Evolutionary conservation across 73 alveolate species (phyloP).

Genomic region (Tetrahymena elliotti): DNA sequence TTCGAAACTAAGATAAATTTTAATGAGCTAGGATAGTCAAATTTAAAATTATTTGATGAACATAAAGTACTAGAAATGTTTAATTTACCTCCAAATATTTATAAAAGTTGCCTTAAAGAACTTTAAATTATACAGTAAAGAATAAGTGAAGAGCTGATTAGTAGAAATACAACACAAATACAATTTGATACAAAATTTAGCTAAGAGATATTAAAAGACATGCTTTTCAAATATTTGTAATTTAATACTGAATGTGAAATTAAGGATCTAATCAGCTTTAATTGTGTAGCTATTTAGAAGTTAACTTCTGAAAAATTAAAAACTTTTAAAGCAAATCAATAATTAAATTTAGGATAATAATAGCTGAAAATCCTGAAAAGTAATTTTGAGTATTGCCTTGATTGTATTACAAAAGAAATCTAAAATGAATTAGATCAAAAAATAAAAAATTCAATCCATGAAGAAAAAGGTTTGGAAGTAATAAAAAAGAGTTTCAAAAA

Average conservation of each 20-base stretch:
- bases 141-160: background rate
- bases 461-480: background rate
- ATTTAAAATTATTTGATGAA: background rate
- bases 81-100: background rate
- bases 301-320: background rate
- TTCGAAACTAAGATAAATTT: background rate
- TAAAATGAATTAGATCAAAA: background rate
- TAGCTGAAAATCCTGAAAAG: background rate
- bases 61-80: too few relatives aligned
- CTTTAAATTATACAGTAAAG: background rate
- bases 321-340: too few relatives aligned
- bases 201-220: background rate
- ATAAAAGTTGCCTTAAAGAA: background rate
- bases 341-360: background rate
- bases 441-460: too few relatives aligned
- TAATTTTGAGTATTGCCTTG: background rate
- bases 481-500: too few relatives aligned
- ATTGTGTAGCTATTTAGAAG: background rate
- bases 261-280: background rate
- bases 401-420: background rate
- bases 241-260: background rate
- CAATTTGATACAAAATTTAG: background rate
- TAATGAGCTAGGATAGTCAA: background rate
- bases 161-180: background rate
- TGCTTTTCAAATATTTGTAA: background rate